A percentile compares a stretch with the other conserved stretches of the same genome.
phyloP scores from a whole-genome alignment of 306 rosid species.

The Bauhinia variegata region DNA sequence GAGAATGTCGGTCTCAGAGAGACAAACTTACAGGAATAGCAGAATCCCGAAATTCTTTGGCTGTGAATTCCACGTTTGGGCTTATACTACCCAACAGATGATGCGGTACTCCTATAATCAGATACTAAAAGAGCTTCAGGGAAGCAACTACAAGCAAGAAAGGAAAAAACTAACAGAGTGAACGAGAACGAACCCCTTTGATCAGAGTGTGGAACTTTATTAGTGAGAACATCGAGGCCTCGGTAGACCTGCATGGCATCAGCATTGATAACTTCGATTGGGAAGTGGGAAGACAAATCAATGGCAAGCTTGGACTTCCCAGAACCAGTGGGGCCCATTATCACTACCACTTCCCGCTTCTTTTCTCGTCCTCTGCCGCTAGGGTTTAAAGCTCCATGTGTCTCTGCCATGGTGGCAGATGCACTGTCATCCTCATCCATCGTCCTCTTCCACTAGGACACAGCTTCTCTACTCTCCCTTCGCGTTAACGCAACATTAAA shows the following conservation, averaged over 20 bases:
- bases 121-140: constrained; percentile 13
- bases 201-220: constrained; percentile 65
- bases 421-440: not conserved
- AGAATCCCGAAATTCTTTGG: constrained; percentile 79
- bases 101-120: constrained; percentile 72
- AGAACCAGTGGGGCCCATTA: constrained; percentile 88
- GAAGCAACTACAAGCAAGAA: not conserved
- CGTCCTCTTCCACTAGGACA: no score
- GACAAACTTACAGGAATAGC: constrained; percentile 64
- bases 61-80: constrained; percentile 76
- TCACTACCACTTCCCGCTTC: constrained; percentile 63
- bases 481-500: no score
- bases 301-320: constrained; percentile 85
- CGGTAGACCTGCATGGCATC: constrained; percentile 93
- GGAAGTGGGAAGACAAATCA: constrained; percentile 72
- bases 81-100: constrained; percentile 80
- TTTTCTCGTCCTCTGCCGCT: constrained; percentile 27
- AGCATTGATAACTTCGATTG: constrained; percentile 83
- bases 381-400: constrained; percentile 42
- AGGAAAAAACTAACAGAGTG: not conserved
- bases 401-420: not conserved
- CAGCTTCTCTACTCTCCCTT: no score
- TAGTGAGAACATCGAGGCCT: constrained; percentile 89
- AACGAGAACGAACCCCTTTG: constrained; percentile 55
- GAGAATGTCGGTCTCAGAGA: not conserved